A percentile compares a stretch with the other conserved stretches of the same genome.
Conservation (phyloP, 2,329 filamentous ascomycete genomes). For the Cercospora sp. region DNA sequence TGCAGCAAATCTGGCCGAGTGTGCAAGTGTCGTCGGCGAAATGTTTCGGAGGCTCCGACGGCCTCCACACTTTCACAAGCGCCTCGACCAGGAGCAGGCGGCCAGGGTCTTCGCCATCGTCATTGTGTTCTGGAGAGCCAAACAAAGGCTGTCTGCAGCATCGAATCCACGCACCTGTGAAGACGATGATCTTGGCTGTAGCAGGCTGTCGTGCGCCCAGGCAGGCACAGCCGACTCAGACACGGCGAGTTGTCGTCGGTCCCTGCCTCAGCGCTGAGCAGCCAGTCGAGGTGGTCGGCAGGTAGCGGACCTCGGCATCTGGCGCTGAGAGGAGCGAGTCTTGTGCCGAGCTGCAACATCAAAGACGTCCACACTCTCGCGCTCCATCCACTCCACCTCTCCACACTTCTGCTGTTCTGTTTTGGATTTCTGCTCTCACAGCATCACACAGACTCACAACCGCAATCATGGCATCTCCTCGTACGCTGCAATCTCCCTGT, state of each 20-base stretch:
- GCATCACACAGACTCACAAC: conserved; percentile 7
- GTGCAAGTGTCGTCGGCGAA: not conserved
- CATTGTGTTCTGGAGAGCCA: not conserved
- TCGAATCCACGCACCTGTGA: not conserved
- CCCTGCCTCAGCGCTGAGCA: not conserved
- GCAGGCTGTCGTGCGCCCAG: not conserved
- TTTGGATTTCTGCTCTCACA: not conserved
- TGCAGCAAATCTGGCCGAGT: not conserved
- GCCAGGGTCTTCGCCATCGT: not conserved
- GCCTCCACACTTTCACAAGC: conserved; percentile 1
- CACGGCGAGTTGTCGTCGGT: not conserved
- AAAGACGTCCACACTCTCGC: not conserved
- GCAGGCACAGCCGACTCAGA: not conserved
- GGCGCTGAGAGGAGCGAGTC: not conserved
- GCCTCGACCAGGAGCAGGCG: not conserved
- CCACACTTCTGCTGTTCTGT: not conserved
- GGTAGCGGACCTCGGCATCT: conserved; percentile 1
- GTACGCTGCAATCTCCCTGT: conserved; percentile 54
- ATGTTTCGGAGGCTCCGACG: not conserved
- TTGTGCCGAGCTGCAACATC: not conserved
- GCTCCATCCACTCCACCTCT: not conserved
- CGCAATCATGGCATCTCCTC: conserved; percentile 69
- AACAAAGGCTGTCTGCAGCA: not conserved
- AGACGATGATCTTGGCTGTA: not conserved
- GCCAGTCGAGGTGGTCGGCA: not conserved